Evolutionary conservation across 495 filamentous ascomycete genomes (phyloP).

Genomic region (Gamarada debralockiae): DNA sequence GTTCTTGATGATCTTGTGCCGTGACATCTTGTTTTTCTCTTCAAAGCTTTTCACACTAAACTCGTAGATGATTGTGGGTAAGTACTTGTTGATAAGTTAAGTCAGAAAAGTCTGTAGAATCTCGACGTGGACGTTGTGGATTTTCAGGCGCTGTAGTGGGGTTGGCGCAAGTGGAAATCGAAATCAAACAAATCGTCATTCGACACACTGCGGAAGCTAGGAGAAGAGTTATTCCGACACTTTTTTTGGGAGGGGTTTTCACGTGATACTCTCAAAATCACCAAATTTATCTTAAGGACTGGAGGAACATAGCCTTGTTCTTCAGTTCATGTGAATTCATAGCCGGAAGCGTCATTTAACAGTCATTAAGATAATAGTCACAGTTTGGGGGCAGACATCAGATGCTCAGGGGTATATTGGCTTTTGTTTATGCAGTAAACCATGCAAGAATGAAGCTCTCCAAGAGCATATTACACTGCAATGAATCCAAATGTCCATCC

Average conservation of each 20-base stretch:
- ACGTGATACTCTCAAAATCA: too few species aligned
- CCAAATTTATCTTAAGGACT: too few species aligned
- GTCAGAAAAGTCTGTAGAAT: too few species aligned
- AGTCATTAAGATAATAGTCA: neutral
- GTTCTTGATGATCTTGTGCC: constrained; percentile 56
- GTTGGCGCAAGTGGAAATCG: neutral
- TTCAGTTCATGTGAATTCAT: too few species aligned
- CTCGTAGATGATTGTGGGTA: too few species aligned
- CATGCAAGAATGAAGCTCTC: neutral
- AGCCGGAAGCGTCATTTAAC: neutral
- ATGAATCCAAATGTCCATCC: neutral
- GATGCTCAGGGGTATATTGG: neutral
- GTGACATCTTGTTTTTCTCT: constrained; percentile 46
- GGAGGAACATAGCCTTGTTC: too few species aligned
- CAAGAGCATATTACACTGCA: neutral
- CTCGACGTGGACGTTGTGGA: too few species aligned
- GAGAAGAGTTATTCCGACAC: too few species aligned
- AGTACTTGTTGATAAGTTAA: too few species aligned
- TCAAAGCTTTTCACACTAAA: too few species aligned
- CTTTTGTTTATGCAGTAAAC: neutral
- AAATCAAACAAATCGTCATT: neutral
- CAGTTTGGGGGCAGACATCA: neutral
- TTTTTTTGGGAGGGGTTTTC: too few species aligned
- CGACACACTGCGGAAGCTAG: too few species aligned
- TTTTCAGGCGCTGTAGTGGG: neutral